phyloP scores from a whole-genome alignment of 371 early-diverging fungal genomes.

The Syncephalastrum sp. region DNA sequence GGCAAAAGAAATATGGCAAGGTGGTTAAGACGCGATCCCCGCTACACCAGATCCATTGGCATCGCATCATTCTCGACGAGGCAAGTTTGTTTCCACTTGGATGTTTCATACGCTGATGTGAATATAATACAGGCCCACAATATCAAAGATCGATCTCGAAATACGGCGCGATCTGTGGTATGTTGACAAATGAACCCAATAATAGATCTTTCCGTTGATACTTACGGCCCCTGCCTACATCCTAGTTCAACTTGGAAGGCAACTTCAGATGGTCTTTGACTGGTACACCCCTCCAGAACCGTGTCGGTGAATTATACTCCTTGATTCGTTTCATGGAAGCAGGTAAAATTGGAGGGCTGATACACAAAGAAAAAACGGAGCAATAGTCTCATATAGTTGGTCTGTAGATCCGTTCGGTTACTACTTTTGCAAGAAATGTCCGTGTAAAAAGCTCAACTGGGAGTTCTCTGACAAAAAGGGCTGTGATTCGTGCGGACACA shows the following conservation, averaged over 20 bases:
- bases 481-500: constrained; percentile 82
- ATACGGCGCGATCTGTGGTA: constrained; percentile 85
- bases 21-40: constrained; percentile 66
- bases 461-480: constrained; percentile 59
- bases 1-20: constrained; percentile 53
- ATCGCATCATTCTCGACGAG: constrained; percentile 89
- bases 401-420: constrained; percentile 66
- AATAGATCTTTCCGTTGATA: not conserved
- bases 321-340: constrained; percentile 85
- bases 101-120: not conserved
- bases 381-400: not conserved
- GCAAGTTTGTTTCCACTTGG: constrained; percentile 7
- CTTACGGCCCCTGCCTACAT: not conserved
- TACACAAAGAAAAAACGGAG: constrained; percentile 1
- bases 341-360: constrained; percentile 18
- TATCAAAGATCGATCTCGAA: constrained; percentile 92
- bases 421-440: constrained; percentile 89
- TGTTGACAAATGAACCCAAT: constrained; percentile 9
- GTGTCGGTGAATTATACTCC: constrained; percentile 95
- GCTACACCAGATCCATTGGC: constrained; percentile 81
- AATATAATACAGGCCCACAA: constrained; percentile 70
- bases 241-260: constrained; percentile 70
- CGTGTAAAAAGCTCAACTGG: constrained; percentile 84
- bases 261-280: constrained; percentile 87
- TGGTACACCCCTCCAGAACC: constrained; percentile 98